phyloP scores from a whole-genome alignment of 2,329 filamentous ascomycete genomes.

The Cryphonectria naterciae region DNA sequence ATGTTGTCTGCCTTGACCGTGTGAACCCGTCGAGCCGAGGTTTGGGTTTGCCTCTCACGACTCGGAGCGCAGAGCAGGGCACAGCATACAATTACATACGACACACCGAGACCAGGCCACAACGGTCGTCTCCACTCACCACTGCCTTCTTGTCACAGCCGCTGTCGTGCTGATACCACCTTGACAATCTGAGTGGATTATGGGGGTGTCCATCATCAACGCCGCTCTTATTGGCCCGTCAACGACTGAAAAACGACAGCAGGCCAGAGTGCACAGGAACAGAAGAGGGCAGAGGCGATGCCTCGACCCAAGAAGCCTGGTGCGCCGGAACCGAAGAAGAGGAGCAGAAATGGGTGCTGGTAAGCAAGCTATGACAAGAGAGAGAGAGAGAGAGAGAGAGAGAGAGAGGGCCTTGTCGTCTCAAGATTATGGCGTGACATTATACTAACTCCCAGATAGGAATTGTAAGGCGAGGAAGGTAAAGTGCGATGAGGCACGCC shows the following conservation, averaged over 20 bases:
- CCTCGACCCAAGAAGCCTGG: constrained; percentile 68
- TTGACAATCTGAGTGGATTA: constrained; percentile 16
- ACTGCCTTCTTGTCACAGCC: background rate
- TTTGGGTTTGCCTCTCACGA: background rate
- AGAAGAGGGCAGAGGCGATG: constrained; percentile 47
- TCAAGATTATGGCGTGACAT: background rate
- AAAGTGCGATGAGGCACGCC: constrained; percentile 81
- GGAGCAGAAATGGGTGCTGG: constrained; percentile 73
- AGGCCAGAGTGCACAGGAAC: constrained; percentile 18
- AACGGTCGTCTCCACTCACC: background rate
- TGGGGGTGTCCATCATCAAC: constrained; percentile 26
- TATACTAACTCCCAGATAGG: constrained; percentile 48
- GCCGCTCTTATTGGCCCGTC: constrained; percentile 29
- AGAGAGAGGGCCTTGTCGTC: background rate
- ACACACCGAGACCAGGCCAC: background rate
- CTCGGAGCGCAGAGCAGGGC: background rate
- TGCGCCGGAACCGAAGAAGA: constrained; percentile 66
- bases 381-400: background rate
- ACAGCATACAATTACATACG: background rate
- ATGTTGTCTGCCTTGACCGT: background rate
- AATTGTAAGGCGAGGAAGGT: constrained; percentile 74
- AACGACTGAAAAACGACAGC: constrained; percentile 18
- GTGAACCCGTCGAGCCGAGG: background rate
- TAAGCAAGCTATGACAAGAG: constrained; percentile 40
- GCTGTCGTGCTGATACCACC: background rate